Percentiles rank a stretch among this genome's conserved stretches.
phyloP scores from a whole-genome alignment of 2,329 filamentous ascomycete species.

The Niveomyces coronatus region DNA sequence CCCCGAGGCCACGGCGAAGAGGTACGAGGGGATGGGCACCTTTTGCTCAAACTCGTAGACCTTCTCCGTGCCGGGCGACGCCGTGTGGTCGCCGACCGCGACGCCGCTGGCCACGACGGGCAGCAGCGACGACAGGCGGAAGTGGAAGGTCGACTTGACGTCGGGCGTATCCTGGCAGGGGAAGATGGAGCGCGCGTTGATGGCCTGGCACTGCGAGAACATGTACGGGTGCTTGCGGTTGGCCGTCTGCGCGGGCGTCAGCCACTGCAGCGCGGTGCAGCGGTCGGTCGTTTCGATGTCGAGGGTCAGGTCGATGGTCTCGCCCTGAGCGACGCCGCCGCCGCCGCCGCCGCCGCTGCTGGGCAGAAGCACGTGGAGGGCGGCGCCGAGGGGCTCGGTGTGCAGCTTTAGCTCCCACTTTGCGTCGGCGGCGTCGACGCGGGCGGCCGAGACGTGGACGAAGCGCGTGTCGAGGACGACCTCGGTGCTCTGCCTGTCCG shows the following conservation, averaged over 20 bases:
- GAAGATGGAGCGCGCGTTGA: slow-evolving; percentile 86
- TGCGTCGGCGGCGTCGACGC: slow-evolving; percentile 51
- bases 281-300: slow-evolving; percentile 70
- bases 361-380: slow-evolving; percentile 55
- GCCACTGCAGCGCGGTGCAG: slow-evolving; percentile 91
- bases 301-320: slow-evolving; percentile 49
- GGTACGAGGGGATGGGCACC: slow-evolving; percentile 86
- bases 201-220: slow-evolving; percentile 97
- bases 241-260: slow-evolving; percentile 84
- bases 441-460: slow-evolving; percentile 62
- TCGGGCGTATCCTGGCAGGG: slow-evolving; percentile 97
- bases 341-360: slow-evolving; percentile 36
- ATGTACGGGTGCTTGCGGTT: slow-evolving; percentile 96
- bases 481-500: slow-evolving; percentile 60
- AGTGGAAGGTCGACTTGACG: slow-evolving; percentile 89
- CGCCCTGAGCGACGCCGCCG: slow-evolving; percentile 41
- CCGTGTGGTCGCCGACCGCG: slow-evolving; percentile 34
- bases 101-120: slow-evolving; percentile 90
- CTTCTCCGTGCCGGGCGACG: slow-evolving; percentile 38
- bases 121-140: slow-evolving; percentile 75
- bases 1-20: slow-evolving; percentile 84
- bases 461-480: slow-evolving; percentile 84
- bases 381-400: slow-evolving; percentile 63
- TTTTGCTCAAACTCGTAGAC: slow-evolving; percentile 82
- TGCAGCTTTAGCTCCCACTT: slow-evolving; percentile 63